phyloP scores from a whole-genome alignment of 495 filamentous ascomycete genomes.

The Lindgomyces ingoldianus region DNA sequence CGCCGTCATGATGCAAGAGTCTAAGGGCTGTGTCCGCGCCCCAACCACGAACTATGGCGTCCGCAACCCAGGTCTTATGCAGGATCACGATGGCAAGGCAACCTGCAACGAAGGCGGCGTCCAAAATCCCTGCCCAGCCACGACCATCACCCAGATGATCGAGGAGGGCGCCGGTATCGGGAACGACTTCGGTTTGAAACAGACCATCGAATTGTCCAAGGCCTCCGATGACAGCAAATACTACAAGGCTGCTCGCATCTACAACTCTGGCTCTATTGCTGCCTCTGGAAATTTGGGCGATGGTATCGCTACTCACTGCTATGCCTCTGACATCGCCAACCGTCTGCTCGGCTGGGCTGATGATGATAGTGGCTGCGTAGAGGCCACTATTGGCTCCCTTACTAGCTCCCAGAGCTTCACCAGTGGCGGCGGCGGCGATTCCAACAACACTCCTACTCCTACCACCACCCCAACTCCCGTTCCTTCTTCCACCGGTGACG shows the following conservation, averaged over 20 bases:
- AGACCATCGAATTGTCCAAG: slow-evolving; percentile 43
- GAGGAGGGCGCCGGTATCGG: slow-evolving; percentile 51
- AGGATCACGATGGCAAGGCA: slow-evolving; percentile 51
- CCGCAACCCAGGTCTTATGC: slow-evolving; percentile 50
- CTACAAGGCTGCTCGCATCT: slow-evolving; percentile 57
- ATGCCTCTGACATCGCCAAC: slow-evolving; percentile 60
- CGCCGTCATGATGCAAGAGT: slow-evolving; percentile 59
- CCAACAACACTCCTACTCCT: background rate
- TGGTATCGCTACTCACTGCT: slow-evolving; percentile 58
- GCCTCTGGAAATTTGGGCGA: slow-evolving; percentile 51
- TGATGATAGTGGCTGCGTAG: slow-evolving; percentile 29
- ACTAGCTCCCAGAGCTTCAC: background rate
- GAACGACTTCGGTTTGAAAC: slow-evolving; percentile 49
- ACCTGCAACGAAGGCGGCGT: slow-evolving; percentile 49
- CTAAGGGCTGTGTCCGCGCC: slow-evolving; percentile 56
- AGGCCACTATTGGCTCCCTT: slow-evolving; percentile 28
- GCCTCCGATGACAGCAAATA: slow-evolving; percentile 43
- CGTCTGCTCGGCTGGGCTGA: slow-evolving; percentile 54
- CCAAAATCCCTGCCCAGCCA: slow-evolving; percentile 51
- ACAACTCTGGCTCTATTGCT: slow-evolving; percentile 59
- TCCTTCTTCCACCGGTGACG: background rate
- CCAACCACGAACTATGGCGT: slow-evolving; percentile 46
- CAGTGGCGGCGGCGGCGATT: background rate
- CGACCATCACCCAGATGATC: slow-evolving; percentile 54
- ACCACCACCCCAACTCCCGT: background rate